Conservation (phyloP, 1,284 basidiomycete genomes). For the Porodaedalea pini region DNA sequence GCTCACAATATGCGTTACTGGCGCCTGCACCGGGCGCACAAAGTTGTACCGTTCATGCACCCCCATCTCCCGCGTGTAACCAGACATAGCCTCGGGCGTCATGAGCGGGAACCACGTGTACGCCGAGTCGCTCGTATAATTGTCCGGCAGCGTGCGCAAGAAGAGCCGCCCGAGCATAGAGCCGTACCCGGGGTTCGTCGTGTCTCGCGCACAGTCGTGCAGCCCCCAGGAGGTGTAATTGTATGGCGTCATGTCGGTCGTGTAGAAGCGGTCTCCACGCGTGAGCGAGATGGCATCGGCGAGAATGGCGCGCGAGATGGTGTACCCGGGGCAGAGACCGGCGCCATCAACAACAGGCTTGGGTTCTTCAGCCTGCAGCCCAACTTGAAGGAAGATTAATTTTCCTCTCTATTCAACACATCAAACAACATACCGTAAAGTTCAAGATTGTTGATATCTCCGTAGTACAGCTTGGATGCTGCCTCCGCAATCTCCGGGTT, state of each 20-base stretch:
- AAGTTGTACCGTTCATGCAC: conserved; percentile 51
- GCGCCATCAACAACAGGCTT: conserved; percentile 77
- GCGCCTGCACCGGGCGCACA: conserved; percentile 38
- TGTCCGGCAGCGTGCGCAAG: conserved; percentile 65
- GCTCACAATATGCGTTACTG: conserved; percentile 33
- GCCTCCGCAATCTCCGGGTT: conserved; percentile 65
- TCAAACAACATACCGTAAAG: conserved; percentile 46
- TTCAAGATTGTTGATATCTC: conserved; percentile 75
- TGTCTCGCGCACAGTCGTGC: conserved; percentile 70
- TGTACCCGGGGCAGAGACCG: conserved; percentile 82
- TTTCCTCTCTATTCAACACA: not conserved
- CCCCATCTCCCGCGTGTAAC: conserved; percentile 52
- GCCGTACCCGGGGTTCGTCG: conserved; percentile 64
- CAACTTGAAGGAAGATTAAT: conserved; percentile 35
- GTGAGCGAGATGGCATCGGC: conserved; percentile 85
- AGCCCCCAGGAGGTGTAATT: conserved; percentile 84
- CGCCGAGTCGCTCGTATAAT: conserved; percentile 65
- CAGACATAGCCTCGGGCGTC: conserved; percentile 67
- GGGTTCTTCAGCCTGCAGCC: conserved; percentile 64
- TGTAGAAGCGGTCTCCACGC: conserved; percentile 81
- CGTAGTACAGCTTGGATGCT: conserved; percentile 71
- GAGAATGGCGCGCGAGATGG: conserved; percentile 83
- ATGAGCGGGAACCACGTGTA: conserved; percentile 88
- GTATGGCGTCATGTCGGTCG: conserved; percentile 75
- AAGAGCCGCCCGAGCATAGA: conserved; percentile 73